These are phyloP conservation scores for Cutaneotrichosporon sp. DNA, from an alignment of 1,284 basidiomycete species.

Conservation along the genomic window DNA sequence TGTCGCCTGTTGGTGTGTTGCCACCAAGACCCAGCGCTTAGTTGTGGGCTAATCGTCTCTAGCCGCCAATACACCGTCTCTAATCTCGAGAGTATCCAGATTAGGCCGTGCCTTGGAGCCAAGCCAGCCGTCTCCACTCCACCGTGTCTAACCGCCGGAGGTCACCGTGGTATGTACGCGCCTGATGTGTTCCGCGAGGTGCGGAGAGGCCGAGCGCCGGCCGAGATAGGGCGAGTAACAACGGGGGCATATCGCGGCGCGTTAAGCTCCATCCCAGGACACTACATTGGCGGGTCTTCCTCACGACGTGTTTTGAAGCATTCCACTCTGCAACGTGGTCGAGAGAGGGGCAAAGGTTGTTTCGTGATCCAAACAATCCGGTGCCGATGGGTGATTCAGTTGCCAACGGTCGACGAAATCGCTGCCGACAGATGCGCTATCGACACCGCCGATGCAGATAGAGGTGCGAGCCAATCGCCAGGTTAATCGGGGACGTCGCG, in stretches of 20 bases:
- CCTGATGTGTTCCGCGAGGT: background rate
- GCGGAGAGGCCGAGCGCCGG: conserved; percentile 9
- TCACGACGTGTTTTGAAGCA: background rate
- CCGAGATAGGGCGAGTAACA: conserved; percentile 9
- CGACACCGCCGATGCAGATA: background rate
- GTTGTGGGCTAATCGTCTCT: background rate
- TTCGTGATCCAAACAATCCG: background rate
- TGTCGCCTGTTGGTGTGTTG: background rate
- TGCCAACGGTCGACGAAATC: background rate
- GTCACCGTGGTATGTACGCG: conserved; percentile 2
- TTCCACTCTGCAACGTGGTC: background rate
- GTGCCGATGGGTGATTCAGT: background rate
- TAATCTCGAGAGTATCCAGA: background rate
- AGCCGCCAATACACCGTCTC: conserved; percentile 1
- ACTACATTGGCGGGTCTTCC: background rate
- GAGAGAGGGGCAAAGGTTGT: background rate
- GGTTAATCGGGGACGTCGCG: background rate
- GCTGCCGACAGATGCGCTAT: background rate
- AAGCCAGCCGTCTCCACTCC: background rate
- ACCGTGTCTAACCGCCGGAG: background rate
- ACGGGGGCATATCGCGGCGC: background rate
- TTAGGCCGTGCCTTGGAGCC: conserved; percentile 7
- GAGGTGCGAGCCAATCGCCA: background rate
- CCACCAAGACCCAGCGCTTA: conserved; percentile 3
- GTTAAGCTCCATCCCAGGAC: background rate